Base-by-base conservation (phyloP, 106 monocot genomes). In the Phalaenopsis equestris region DNA sequence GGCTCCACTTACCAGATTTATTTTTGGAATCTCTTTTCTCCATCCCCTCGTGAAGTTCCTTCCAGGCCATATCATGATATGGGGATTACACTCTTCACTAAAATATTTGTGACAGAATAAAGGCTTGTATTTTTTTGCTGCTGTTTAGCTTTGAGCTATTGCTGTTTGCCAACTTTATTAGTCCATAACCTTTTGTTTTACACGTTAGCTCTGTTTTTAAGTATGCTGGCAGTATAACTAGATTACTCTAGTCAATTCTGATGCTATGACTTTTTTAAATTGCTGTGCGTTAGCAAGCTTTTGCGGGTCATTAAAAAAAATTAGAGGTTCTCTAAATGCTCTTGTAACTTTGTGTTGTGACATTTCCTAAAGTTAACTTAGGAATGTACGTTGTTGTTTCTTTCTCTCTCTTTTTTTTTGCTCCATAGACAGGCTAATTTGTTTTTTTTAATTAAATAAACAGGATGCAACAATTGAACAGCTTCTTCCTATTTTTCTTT, bases 401-500 rank as follows among this genome's bases (percentile, higher is more conserved):
- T 76, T 45, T 9, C 10, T 49, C 19, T 49, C 19, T 30, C 30
- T 30, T 30, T 30, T 30, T 30, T 2, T 23, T 78, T 80, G 12
- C 16, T 79, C 45, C 17, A 75, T 75, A 24, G 0, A 14, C 77
- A 30, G 0, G 8, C 77, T 58, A 49, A 46, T 73, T 74, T 75
- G 0, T 55, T 64, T 19, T 77, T 68, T 79, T 76, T 58, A 75
- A 42, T 9, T 1, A 30, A 58, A 84, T 49, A 5, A 75, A 48
- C 68, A 96, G 96, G 93, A 96, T 82, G 91, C 96, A 45, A 96
- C 96, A 23, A 91, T 93, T 77, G 96, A 91, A 57, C 93, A 90
- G 72, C 90, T 96, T 77, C 96, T 96, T 48, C 96, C 96, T 47
- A 93, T 96, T 64, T 96, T 96, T 80, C 96, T 96, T 75, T 96